Evolutionary conservation across 306 rosid genomes (phyloP), one percentile per base, ranked within the genome.

Genomic region (Neltuma alba): DNA sequence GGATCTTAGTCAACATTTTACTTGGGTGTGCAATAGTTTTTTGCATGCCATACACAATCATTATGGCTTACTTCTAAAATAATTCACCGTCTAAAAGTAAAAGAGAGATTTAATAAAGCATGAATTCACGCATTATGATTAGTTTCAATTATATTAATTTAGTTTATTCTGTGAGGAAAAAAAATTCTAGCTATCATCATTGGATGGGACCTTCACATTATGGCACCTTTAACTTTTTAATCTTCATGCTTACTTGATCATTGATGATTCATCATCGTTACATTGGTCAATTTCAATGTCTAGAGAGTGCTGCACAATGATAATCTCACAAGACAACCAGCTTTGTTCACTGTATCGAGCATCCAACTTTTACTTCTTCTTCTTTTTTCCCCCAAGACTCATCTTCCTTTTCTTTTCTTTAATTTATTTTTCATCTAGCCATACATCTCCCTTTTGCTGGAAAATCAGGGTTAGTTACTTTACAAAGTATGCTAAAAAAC

Each of bases 181-280:
- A 71, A 82, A 83, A 88, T 86, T 87, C 81, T 74, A 41, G 82
- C 48, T 76, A 83, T 89, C 78, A 85, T 89, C 76, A 85, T n/a
- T 34, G 33, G 28, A 84, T 73, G 85, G 87, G 86, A 34, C 87
- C 74, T 36, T 45, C 11, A 54, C 57, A 82, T 89, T 64, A 81
- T 83, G 86, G 66, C 72, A 77, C 48, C 85, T 80, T 80, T 72
- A 74, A 81, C 80, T 73, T 81, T 76, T 76, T 75, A 81, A 80
- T 80, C 76, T 72, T 48, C 86, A 70, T 82, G 87, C 84, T 84
- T 85, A 70, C 79, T 76, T 76, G 65, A 79, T 85, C 78, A 85
- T 63, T 81, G 69, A 64, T 81, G 74, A 64, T 80, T 62, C 67
- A 80, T 82, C 64, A 86, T 83, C 79, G 81, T 76, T 74, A 28